Conservation (phyloP, 306 rosid genomes). For the Macrotyloma uniflorum region DNA sequence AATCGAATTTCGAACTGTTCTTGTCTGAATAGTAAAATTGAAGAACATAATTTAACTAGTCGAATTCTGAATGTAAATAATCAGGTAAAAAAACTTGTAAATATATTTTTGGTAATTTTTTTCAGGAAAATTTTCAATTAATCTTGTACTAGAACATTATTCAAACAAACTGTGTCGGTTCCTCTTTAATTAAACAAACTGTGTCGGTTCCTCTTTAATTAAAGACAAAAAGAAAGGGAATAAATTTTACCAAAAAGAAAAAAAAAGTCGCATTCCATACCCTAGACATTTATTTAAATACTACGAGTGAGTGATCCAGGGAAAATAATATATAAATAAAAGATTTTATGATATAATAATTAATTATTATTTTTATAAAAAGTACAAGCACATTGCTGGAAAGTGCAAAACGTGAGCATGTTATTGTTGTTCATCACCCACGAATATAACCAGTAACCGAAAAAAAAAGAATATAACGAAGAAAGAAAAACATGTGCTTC, state of each 20-base stretch:
- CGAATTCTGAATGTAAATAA: too few species aligned
- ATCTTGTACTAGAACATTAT: too few species aligned
- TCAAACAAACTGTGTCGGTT: background rate
- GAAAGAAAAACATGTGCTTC: conserved; percentile 34
- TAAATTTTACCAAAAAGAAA: background rate
- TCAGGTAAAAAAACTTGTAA: too few species aligned
- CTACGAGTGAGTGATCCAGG: background rate
- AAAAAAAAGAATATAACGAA: background rate
- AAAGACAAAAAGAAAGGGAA: background rate
- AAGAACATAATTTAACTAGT: too few species aligned
- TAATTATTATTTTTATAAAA: background rate
- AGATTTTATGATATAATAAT: background rate
- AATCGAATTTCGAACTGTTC: too few species aligned
- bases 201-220: background rate
- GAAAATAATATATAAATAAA: background rate
- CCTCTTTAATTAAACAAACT: background rate
- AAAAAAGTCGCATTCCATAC: background rate
- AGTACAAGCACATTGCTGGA: background rate
- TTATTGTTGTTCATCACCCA: background rate
- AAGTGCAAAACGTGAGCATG: conserved; percentile 14
- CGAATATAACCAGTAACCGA: background rate
- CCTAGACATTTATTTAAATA: background rate
- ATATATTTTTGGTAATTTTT: too few species aligned
- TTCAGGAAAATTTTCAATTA: too few species aligned
- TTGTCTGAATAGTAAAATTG: too few species aligned